Evolutionary conservation across 2,329 filamentous ascomycete species (phyloP).

Genomic region (Nemania sp.): DNA sequence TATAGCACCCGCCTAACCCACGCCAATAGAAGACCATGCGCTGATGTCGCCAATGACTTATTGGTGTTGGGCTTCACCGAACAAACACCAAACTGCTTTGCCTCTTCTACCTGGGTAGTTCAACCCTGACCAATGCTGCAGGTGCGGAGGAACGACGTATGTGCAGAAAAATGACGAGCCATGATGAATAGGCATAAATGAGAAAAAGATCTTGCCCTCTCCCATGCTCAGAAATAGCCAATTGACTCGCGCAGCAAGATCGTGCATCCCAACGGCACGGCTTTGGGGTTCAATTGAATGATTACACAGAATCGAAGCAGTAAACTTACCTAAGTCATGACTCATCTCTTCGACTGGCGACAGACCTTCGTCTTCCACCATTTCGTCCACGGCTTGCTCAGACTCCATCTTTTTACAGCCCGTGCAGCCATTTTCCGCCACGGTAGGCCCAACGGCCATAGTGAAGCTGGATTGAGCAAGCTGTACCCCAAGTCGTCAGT

Average conservation of each 20-base stretch:
- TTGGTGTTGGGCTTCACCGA: constrained; percentile 4
- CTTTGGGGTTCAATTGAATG: neutral
- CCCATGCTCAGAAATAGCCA: too few relatives aligned
- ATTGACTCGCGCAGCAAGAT: neutral
- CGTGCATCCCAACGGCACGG: neutral
- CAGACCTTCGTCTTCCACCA: neutral
- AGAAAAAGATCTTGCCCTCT: too few relatives aligned
- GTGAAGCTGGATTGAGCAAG: neutral
- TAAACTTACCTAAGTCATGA: constrained; percentile 13
- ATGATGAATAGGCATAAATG: too few relatives aligned
- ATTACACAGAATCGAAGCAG: neutral
- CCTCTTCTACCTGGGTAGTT: too few relatives aligned
- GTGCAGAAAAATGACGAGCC: neutral
- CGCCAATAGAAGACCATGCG: neutral
- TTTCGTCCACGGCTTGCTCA: constrained; percentile 25
- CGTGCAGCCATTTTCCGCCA: constrained; percentile 24
- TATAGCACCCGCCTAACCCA: neutral
- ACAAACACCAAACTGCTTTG: too few relatives aligned
- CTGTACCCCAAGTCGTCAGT: too few relatives aligned
- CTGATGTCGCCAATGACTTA: neutral
- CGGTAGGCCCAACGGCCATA: constrained; percentile 29
- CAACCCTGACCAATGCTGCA: neutral
- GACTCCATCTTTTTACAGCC: constrained; percentile 35
- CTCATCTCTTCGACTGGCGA: neutral
- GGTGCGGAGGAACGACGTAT: neutral